Conservation (phyloP, 345 rosid species). For the Salix purpurea region DNA sequence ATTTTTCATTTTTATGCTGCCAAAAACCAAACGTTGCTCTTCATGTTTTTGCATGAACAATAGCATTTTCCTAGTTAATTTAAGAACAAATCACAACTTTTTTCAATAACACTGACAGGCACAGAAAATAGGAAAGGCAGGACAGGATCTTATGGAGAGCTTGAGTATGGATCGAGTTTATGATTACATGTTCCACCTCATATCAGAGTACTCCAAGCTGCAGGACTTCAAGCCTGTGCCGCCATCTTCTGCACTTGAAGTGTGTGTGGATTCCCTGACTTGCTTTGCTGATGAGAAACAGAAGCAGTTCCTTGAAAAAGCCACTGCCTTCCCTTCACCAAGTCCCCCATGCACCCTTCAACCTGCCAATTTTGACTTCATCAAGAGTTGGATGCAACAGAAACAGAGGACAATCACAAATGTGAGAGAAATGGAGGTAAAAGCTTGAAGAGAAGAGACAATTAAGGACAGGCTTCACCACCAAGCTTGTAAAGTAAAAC, state of each 20-base stretch:
- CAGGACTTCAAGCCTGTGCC: slow-evolving; percentile 63
- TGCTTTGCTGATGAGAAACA: slow-evolving; percentile 73
- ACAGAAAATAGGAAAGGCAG: slow-evolving; percentile 61
- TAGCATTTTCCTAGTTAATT: neutral
- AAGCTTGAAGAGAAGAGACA: neutral
- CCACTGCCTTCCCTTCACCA: slow-evolving; percentile 34
- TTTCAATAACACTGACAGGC: slow-evolving; percentile 44
- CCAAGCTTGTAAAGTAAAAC: neutral
- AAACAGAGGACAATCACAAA: slow-evolving; percentile 43
- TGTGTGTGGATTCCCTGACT: slow-evolving; percentile 60
- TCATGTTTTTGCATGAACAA: neutral
- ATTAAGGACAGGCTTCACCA: neutral
- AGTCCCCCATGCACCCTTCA: slow-evolving; percentile 53
- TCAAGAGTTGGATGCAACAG: slow-evolving; percentile 35
- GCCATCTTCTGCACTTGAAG: slow-evolving; percentile 63
- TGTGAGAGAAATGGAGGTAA: slow-evolving; percentile 38
- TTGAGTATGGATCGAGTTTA: slow-evolving; percentile 64
- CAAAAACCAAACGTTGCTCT: neutral
- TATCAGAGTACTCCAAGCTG: slow-evolving; percentile 71
- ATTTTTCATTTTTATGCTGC: neutral
- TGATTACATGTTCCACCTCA: slow-evolving; percentile 86
- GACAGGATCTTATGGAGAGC: slow-evolving; percentile 69
- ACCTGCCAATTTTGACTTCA: slow-evolving; percentile 22
- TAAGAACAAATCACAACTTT: neutral
- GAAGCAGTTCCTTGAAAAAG: slow-evolving; percentile 44